Base-by-base conservation (phyloP, 2,329 filamentous ascomycete species). In the Hypocreales sp. region DNA sequence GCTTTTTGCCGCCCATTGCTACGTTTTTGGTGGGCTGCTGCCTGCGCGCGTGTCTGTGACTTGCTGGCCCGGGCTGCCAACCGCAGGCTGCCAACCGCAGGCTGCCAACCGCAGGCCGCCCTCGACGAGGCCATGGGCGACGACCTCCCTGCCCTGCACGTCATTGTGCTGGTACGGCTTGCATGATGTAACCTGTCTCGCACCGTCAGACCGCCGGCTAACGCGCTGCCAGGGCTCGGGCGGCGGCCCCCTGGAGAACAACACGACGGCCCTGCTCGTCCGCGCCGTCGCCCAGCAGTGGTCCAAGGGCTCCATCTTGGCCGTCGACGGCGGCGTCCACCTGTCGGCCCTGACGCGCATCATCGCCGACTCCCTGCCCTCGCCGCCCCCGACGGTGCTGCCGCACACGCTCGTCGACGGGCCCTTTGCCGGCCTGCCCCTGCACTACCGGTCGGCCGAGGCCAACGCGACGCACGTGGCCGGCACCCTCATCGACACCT, bases 301-400 rank as follows among this genome's bases (percentile, higher is more conserved):
- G 90, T 61, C 67, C 26, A 79, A 75, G 41, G 77, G 79, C 24
- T 94, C 84, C 0, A 53, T 94, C 22, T 61, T 95, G 16, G 84
- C 87, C n/a, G 78, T 98, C 28, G 90, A 98, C 58, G 86, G 84
- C 8, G 90, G 90, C 25, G 82, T 86, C 18, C 80, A 94, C 48
- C 67, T 98, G 22, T 74, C 81, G 16, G 74, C 82, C 30, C 93
- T 98, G 31, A 72, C 72, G n/a, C 67, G 70, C 25, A 79, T 92
- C 25, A 61, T 98, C 15, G 65, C 83, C 34, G 48, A 60, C n/a
- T 59, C 60, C 3, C 51, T 64, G 11, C 53, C 55, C 3, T 43
- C 41, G 23, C 40, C 45, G n/a, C 32, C 40, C 2, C 47, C 48
- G 10, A 21, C 32, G 15, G 31, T 28, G 5, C 27, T 38, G 23